Evolutionary conservation across 441 rosid species (phyloP), one percentile per base, ranked within the genome.

Genomic region (Monsonia emarginata): DNA sequence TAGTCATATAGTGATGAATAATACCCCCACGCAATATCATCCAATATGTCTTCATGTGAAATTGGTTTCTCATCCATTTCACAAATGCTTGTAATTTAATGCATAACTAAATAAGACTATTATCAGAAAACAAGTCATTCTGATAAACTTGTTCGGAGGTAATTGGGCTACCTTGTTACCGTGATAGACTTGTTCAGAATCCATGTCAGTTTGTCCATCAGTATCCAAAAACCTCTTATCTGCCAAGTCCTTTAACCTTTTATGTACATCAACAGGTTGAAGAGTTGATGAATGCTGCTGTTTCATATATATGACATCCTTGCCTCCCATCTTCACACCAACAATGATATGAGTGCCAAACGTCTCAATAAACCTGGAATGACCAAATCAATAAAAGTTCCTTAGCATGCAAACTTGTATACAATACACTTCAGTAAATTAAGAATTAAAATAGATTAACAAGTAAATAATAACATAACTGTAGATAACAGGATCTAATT

Each of bases 311-410:
- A 95, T 84, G 31, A 94, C 97, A 81, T 94, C 97, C 80, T 91
- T 94, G 61, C 97, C 98, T 38, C 98, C 98, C 96, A 91, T 87
- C 81, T 88, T 86, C 66, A 94, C 85, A 59, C 97, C 90, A 78
- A 86, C 91, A 65, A 90, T 81, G 62, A 94, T 82, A 82, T 94
- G 98, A 2, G 98, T 94, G 36, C 98, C 98, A 76, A 77, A 94
- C 28, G 64, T 81, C 72, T 86, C 85, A 63, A 94, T 89, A 79
- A 94, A 94, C 79, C 98, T 93, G 85, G 64, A 66, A 79, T 44
- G 22, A 34, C 28, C 11, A 71, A 52, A 54, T 44, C 11, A 50
- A 10, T 62, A 38, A 61, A 34, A 28, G 25, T 40, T 1, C 2
- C 30, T 30, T 10, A 42, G 27, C 21, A 24, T 38, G 8, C 31